A percentile compares a stretch with the other conserved stretches of the same genome.
phyloP scores from a whole-genome alignment of 1,284 basidiomycete genomes.

The Pisolithus thermaeus region DNA sequence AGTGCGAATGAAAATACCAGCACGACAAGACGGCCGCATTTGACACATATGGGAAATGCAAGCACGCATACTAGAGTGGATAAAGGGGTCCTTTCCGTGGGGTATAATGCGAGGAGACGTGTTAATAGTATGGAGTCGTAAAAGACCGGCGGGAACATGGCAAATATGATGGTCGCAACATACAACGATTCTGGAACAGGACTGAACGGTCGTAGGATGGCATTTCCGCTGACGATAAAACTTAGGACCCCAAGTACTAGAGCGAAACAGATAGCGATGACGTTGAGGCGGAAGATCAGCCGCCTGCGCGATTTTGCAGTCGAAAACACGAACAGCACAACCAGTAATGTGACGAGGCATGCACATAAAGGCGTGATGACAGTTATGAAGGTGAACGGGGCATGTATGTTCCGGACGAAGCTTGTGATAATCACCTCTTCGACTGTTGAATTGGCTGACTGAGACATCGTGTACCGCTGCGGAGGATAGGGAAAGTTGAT shows the following conservation, averaged over 20 bases:
- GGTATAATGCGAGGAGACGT: slow-evolving; percentile 4
- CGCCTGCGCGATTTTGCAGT: slow-evolving; percentile 7
- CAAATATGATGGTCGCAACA: background rate
- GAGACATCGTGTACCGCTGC: background rate
- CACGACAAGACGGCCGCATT: slow-evolving; percentile 1
- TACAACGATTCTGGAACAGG: background rate
- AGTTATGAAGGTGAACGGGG: background rate
- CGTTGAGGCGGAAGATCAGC: slow-evolving; percentile 12
- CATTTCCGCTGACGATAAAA: background rate
- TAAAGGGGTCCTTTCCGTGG: background rate
- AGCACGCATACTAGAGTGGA: background rate
- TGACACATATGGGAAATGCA: slow-evolving; percentile 1
- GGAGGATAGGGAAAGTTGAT: background rate
- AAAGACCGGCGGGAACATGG: background rate
- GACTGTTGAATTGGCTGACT: background rate
- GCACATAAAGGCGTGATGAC: background rate
- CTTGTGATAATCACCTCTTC: background rate
- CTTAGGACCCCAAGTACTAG: slow-evolving; percentile 1
- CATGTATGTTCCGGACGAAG: background rate
- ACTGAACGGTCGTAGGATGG: slow-evolving; percentile 1
- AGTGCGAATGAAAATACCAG: background rate
- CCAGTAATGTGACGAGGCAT: slow-evolving; percentile 8
- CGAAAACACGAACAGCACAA: slow-evolving; percentile 11
- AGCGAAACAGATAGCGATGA: slow-evolving; percentile 3
- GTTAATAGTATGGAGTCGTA: slow-evolving; percentile 3